Percentiles rank a stretch among this genome's conserved stretches.
Evolutionary conservation across 2,329 filamentous ascomycete species (phyloP).

Genomic region (Paecilomyces niveus): DNA sequence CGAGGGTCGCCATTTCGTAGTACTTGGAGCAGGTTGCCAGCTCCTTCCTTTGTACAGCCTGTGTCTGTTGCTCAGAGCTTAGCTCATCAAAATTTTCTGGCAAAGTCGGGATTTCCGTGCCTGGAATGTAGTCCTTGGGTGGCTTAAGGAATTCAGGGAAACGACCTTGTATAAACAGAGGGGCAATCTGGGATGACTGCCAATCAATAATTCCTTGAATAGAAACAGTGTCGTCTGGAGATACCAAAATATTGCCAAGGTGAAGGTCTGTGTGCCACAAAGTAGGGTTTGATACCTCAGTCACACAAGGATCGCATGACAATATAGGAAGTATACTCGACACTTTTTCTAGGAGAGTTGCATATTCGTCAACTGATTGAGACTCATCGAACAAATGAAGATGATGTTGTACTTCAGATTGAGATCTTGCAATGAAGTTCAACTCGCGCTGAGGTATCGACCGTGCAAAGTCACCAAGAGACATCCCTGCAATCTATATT

Average conservation of each 20-base stretch:
- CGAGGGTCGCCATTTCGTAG: slow-evolving; percentile 15
- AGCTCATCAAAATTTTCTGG: slow-evolving; percentile 11
- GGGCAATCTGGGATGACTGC: slow-evolving; percentile 14
- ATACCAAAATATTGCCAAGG: slow-evolving; percentile 18
- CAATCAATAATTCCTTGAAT: slow-evolving; percentile 20
- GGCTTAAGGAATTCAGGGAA: slow-evolving; percentile 15
- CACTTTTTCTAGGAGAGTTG: slow-evolving; percentile 9
- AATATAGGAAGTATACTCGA: slow-evolving; percentile 8
- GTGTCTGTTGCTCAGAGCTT: slow-evolving; percentile 5
- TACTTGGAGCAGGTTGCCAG: slow-evolving; percentile 15
- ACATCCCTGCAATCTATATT: slow-evolving; percentile 8
- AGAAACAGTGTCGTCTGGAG: slow-evolving; percentile 9
- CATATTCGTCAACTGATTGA: slow-evolving; percentile 13
- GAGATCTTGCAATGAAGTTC: not conserved
- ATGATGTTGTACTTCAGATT: slow-evolving; percentile 8
- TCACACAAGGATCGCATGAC: slow-evolving; percentile 10
- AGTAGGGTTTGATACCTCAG: slow-evolving; percentile 5
- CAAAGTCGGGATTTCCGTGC: slow-evolving; percentile 9
- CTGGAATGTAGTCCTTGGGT: slow-evolving; percentile 11
- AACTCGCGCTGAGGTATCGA: slow-evolving; percentile 11
- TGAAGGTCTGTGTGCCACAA: slow-evolving; percentile 18
- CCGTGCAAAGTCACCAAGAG: slow-evolving; percentile 8
- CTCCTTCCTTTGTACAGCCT: slow-evolving; percentile 3
- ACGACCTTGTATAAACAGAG: slow-evolving; percentile 15
- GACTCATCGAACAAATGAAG: slow-evolving; percentile 8